A percentile compares a stretch with the other conserved stretches of the same genome.
Conservation (phyloP, 2,329 filamentous ascomycete species). For the Didymella segeticola region DNA sequence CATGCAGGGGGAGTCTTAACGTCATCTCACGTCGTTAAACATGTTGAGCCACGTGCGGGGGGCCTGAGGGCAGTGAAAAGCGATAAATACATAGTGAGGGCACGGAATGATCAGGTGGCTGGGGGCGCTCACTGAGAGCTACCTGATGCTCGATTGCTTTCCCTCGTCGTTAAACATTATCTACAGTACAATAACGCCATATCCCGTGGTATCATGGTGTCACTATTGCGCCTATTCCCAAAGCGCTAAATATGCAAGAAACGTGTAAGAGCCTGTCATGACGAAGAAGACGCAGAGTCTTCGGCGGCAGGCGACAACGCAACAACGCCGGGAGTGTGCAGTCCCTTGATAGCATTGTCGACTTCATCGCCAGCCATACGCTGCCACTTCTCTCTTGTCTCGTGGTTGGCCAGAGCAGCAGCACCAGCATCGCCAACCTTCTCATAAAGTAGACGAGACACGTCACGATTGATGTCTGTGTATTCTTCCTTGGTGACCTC, state of each 20-base stretch:
- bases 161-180: slow-evolving; percentile 2
- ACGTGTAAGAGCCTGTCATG: slow-evolving; percentile 15
- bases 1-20: too few relatives aligned
- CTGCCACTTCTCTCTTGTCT: slow-evolving; percentile 74
- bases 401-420: slow-evolving; percentile 64
- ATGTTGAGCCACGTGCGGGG: too few relatives aligned
- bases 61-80: too few relatives aligned
- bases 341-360: slow-evolving; percentile 67
- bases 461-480: slow-evolving; percentile 86
- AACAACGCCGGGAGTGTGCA: slow-evolving; percentile 25
- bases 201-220: slow-evolving; percentile 16
- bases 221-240: slow-evolving; percentile 3
- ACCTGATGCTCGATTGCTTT: not conserved
- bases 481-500: slow-evolving; percentile 88
- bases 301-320: slow-evolving; percentile 34
- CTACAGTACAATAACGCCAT: slow-evolving; percentile 6
- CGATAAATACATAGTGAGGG: too few relatives aligned
- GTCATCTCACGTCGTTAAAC: too few relatives aligned
- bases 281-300: slow-evolving; percentile 39
- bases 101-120: too few relatives aligned
- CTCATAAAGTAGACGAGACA: slow-evolving; percentile 88
- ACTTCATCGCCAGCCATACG: slow-evolving; percentile 80
- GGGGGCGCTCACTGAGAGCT: too few relatives aligned
- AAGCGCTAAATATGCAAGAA: slow-evolving; percentile 3
- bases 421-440: slow-evolving; percentile 59